Base-by-base conservation (phyloP, 106 monocot species). In the Dendrobium chrysotoxum region DNA sequence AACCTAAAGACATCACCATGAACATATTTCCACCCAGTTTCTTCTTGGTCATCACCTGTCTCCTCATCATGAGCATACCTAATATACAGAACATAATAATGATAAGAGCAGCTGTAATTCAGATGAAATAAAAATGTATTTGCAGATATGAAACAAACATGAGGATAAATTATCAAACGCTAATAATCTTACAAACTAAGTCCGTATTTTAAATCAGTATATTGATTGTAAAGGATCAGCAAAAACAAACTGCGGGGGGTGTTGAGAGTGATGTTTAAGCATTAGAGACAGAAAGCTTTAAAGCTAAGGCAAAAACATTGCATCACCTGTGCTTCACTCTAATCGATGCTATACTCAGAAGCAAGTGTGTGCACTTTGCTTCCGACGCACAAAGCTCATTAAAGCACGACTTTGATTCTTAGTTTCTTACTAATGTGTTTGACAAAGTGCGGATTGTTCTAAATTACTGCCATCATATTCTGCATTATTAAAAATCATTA, bases 31-130 rank as follows among this genome's bases (percentile, higher is more conserved):
- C 91, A 91, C 28, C 91, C 91, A 82, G 84, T 87, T 77, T 91
- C 88, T 78, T 91, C 91, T 86, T 91, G 88, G 47, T 91, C 91
- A 57, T 91, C 91, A 80, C 80, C 84, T 4, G 82, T 47, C 80
- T 91, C 91, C 78, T 91, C 91, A 83, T 88, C 91, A 72, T 91
- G 91, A 28, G 86, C 86, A 86, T 91, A 91, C 77, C 91, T 91
- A 80, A 82, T 53, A 78, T 23, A 40, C 4, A 86, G 70, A 68
- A 72, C 72, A 61, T 16, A 67, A 77, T 26, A 8, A 81, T 16
- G 12, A 66, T n/a, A n/a, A 61, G 35, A 70, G 35, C 35, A 70
- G 61, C 20, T 61, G 61, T n/a, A 61, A 11, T 61, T 8, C 23
- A 61, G 31, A 35, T 31, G 70, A 70, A 21, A 70, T 70, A 21